phyloP scores from a whole-genome alignment of 1,284 basidiomycete genomes.

The Inonotus hispidus region DNA sequence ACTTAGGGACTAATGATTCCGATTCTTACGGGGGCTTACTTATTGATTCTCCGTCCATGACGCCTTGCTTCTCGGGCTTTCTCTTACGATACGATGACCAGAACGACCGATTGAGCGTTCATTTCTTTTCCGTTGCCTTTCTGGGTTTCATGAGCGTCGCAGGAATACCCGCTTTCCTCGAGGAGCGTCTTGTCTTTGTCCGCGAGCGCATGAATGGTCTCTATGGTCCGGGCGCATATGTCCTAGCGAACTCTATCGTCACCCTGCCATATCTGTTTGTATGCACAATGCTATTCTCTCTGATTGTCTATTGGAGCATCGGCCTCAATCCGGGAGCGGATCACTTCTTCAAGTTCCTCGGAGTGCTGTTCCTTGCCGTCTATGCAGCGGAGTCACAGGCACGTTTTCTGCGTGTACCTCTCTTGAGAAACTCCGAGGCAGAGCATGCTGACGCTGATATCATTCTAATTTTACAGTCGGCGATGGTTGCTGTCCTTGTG shows the following conservation, averaged over 20 bases:
- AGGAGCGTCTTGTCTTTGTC: conserved; percentile 48
- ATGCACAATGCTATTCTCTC: conserved; percentile 43
- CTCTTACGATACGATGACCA: background rate
- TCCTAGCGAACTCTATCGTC: conserved; percentile 52
- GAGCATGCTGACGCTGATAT: background rate
- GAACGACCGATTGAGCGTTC: conserved; percentile 28
- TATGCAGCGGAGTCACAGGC: conserved; percentile 52
- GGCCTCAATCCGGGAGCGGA: conserved; percentile 44
- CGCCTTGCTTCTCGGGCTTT: background rate
- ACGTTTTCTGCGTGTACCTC: background rate
- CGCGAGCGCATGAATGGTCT: conserved; percentile 51
- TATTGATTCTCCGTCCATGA: background rate
- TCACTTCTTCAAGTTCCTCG: conserved; percentile 51
- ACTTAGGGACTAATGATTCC: background rate
- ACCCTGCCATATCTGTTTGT: conserved; percentile 52
- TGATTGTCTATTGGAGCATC: conserved; percentile 37
- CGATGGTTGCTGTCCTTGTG: conserved; percentile 46
- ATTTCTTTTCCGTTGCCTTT: conserved; percentile 56
- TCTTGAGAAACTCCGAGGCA: background rate
- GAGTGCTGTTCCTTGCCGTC: conserved; percentile 52
- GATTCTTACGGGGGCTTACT: background rate
- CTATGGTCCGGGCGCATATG: conserved; percentile 46
- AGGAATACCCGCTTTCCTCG: conserved; percentile 45
- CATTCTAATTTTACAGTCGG: conserved; percentile 22
- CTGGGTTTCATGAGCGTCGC: conserved; percentile 53